phyloP scores from a whole-genome alignment of 352 stramenopile genomes.

The Pythium guiyangense region DNA sequence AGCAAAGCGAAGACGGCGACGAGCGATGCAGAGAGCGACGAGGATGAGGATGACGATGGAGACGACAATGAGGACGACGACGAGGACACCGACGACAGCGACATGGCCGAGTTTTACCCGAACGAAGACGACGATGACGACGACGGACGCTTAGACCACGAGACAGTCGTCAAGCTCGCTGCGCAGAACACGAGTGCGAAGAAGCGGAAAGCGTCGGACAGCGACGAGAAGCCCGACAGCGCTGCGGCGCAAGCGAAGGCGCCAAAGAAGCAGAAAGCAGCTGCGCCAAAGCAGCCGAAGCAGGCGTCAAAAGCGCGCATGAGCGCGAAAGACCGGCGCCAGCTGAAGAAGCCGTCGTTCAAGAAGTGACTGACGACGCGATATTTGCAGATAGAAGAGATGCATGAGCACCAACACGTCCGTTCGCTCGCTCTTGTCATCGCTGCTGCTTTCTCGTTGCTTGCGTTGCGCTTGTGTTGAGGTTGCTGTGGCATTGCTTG shows the following conservation, averaged over 20 bases:
- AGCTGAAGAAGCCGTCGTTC: slow-evolving; percentile 8
- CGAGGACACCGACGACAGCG: slow-evolving; percentile 25
- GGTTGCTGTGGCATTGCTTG: too few relatives aligned
- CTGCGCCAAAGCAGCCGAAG: not conserved
- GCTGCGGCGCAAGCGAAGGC: not conserved
- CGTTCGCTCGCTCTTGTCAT: not conserved
- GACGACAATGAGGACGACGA: too few relatives aligned
- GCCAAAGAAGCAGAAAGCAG: not conserved
- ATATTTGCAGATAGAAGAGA: slow-evolving; percentile 3
- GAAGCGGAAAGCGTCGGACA: slow-evolving; percentile 11
- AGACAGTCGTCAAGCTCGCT: slow-evolving; percentile 13
- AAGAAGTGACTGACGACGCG: slow-evolving; percentile 8
- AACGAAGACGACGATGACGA: slow-evolving; percentile 42
- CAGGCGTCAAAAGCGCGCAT: slow-evolving; percentile 9
- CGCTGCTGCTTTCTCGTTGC: too few relatives aligned
- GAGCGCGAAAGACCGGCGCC: slow-evolving; percentile 17
- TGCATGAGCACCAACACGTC: too few relatives aligned
- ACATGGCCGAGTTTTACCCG: slow-evolving; percentile 65
- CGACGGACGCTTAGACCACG: slow-evolving; percentile 13
- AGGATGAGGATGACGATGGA: slow-evolving; percentile 18
- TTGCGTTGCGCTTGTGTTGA: too few relatives aligned
- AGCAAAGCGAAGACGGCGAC: slow-evolving; percentile 2
- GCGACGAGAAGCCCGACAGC: too few relatives aligned
- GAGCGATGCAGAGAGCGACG: slow-evolving; percentile 15
- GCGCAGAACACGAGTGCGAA: not conserved